Evolutionary conservation across 2,329 filamentous ascomycete species (phyloP), one percentile per base, ranked within the genome.

Genomic region (Alternaria ventricosa): DNA sequence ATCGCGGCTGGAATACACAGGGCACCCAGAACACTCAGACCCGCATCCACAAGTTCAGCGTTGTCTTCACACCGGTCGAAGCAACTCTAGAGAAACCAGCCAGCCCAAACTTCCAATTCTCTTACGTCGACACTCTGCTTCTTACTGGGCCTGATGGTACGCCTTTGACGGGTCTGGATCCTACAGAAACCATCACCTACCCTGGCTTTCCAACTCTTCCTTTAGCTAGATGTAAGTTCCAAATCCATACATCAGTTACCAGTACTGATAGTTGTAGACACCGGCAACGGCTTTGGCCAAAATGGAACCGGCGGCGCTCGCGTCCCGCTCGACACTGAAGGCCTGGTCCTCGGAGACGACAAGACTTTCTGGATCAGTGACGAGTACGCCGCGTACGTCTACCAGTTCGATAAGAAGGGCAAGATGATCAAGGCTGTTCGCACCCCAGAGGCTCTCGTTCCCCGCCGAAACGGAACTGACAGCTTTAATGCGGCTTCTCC

Each of bases 1-100:
- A 92, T 72, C 84, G 90, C 63, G 90, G 90, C 41, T 93, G 90
- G 89, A 92, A 93, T 73, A 92, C 90, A 0, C 82, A 92, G 69
- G 90, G 9, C 68, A 92, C 90, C 0, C 76, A 90, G 18, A 92
- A 92, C 75, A 91, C 86, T 75, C 87, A 91, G 67, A 85, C 86
- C 4, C 86, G 90, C 33, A 84, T 93, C 27, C 90, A 93, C 78
- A 90, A 91, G 73, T 89, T 92, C 75, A 75, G 81, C 54, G 81
- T 93, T 51, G 84, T 82, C 1, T 85, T 92, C 70, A 87, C 84
- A 0, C 85, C 87, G 4, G 80, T 83, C 4, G 75, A 81, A 13
- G 87, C 88, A 3, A 87, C 87, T 0, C 79, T 84, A 2, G 77
- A 80, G 2, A 83, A 82, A 4, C 88, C 88, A 0, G 87, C 87